Base-by-base conservation (phyloP, 169 alveolate species). In the Cryptosporidium viatorum region DNA sequence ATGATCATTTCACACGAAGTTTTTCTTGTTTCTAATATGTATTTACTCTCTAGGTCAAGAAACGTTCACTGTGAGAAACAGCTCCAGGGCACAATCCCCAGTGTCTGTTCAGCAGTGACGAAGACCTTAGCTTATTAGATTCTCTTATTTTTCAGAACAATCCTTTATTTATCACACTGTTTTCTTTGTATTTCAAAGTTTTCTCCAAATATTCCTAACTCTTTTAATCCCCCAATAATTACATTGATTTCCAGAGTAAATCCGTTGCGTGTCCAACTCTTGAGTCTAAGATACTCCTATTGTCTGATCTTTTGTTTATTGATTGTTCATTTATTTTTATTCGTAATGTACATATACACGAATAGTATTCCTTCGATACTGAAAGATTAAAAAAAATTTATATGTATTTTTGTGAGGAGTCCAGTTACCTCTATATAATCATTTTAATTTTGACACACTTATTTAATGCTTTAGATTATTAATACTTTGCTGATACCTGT, bases 371-470 rank as follows among this genome's bases (percentile, higher is more conserved):
- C 37, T 26, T 52, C 21, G 29, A n/a, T 18, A n/a, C 67, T 55
- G 8, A 55, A 21, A 23, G 5, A 16, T 55, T 12, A 55, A 6
- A 55, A 55, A 23, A 55, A 55, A 37, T 37, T 21, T 10, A 62
- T 65, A 39, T 65, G 50, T 55, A 65, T 14, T 65, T 59, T 65
- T 65, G 71, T 65, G 71, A 65, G 71, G 71, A 65, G 71, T 37
- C 51, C 10, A 6, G 71, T 31, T 65, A 65, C 71, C 50, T 65
- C 14, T 65, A 8, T 31, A 14, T 33, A 35, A 31, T 31, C 50
- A 37, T 14, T 31, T 65, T 21, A 1, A 31, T 29, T n/a, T 8
- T 14, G 71, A 10, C 71, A 37, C 71, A 65, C 50, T 65, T 65
- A 21, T 55, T 55, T 55, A 26, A n/a, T 55, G 23, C 33, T 31